These are phyloP conservation scores for Fragaria ananassa DNA, from an alignment of 306 rosid genomes.

Conservation along the genomic window DNA sequence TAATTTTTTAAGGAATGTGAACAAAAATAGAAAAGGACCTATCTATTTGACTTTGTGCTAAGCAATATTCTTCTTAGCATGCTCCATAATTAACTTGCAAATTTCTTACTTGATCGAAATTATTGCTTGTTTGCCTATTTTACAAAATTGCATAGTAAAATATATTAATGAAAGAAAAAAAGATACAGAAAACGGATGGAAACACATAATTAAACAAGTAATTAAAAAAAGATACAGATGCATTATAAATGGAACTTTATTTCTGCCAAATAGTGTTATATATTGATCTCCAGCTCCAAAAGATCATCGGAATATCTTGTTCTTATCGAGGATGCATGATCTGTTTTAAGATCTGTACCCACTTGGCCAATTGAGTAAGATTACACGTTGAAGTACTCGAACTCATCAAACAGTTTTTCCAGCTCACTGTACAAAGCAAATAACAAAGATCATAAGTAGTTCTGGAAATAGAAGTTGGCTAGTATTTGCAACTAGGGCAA, in stretches of 20 bases:
- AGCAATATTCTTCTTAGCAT: neutral
- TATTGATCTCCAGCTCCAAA: neutral
- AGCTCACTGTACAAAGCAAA: neutral
- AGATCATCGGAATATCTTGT: neutral
- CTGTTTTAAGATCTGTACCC: neutral
- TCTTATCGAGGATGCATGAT: neutral
- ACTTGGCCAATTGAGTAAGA: neutral
- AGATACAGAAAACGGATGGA: too few species aligned
- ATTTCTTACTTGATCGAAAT: neutral
- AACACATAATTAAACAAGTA: too few species aligned
- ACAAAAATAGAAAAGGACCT: neutral
- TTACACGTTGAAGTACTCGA: neutral
- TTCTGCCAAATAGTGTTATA: neutral
- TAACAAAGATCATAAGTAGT: neutral
- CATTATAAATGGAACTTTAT: neutral
- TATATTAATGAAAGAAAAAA: too few species aligned
- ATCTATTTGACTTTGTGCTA: neutral
- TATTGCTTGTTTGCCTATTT: too few species aligned
- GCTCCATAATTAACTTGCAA: neutral
- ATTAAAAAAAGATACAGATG: too few species aligned
- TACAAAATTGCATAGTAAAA: too few species aligned
- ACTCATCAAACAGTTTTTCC: neutral
- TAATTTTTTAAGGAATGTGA: neutral
- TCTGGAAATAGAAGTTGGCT: neutral
- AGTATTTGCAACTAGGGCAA: neutral